Evolutionary conservation across 2,329 filamentous ascomycete species (phyloP).

Genomic region (Cladorrhinum sp.): DNA sequence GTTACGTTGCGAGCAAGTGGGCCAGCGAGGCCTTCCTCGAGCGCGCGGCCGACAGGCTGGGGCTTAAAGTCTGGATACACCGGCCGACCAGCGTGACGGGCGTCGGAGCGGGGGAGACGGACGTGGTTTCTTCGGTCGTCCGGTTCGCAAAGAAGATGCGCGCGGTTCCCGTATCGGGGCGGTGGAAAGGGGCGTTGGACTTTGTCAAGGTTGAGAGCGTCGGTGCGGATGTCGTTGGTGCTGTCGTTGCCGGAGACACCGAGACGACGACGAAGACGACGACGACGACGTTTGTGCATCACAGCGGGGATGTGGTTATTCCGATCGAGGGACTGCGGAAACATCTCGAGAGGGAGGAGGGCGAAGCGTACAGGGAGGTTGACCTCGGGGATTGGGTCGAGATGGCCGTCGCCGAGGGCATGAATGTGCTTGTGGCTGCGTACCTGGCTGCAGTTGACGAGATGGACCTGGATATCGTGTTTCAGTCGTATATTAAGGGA

Average conservation of each 20-base stretch:
- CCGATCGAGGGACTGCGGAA: neutral
- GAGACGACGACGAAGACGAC: neutral
- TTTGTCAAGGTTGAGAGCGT: neutral
- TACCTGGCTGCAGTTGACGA: neutral
- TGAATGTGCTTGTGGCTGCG: neutral
- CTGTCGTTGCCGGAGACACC: neutral
- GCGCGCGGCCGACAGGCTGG: neutral
- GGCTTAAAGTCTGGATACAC: neutral
- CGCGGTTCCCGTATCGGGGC: neutral
- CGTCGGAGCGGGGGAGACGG: neutral
- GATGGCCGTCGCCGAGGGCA: neutral
- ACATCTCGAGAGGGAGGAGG: neutral
- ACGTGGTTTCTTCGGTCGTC: neutral
- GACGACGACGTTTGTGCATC: neutral
- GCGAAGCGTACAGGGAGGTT: neutral
- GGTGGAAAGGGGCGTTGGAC: neutral
- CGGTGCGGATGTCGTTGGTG: neutral
- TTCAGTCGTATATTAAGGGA: neutral
- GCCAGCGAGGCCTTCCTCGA: conserved; percentile 34
- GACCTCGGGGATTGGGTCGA: neutral
- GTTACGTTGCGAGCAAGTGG: conserved; percentile 36
- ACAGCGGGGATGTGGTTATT: neutral
- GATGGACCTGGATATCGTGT: neutral
- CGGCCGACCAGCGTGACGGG: neutral
- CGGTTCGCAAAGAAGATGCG: neutral